phyloP scores from a whole-genome alignment of 495 filamentous ascomycete genomes.

The Penicillium ochrochloron region DNA sequence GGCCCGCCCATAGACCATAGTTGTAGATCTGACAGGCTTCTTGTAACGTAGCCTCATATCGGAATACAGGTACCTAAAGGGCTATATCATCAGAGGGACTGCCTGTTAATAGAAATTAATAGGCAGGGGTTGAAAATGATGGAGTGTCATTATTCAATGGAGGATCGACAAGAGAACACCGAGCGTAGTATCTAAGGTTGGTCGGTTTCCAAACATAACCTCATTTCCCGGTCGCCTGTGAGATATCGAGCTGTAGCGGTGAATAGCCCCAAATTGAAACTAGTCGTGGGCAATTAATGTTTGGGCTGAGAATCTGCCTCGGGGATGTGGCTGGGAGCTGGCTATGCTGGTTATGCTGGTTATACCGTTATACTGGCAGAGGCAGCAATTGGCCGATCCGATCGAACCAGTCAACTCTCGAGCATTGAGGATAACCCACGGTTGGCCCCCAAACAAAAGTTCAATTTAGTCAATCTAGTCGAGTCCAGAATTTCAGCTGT shows the following conservation, averaged over 20 bases:
- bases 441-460: neutral
- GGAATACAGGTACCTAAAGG: no score
- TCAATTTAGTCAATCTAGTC: no score
- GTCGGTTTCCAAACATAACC: neutral
- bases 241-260: neutral
- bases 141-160: no score
- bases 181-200: no score
- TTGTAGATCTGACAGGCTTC: no score
- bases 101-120: no score
- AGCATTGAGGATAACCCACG: neutral
- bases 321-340: neutral
- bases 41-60: no score
- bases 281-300: neutral
- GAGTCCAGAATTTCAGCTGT: conserved; percentile 14
- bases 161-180: no score
- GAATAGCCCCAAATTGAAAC: neutral
- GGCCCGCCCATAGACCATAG: no score
- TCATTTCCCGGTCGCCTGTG: neutral
- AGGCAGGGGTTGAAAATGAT: no score
- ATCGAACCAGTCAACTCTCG: conserved; percentile 1
- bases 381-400: neutral
- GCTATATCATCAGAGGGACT: no score
- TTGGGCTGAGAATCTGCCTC: conserved; percentile 1
- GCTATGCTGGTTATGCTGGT: neutral
- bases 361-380: neutral